Evolutionary conservation across 2,329 filamentous ascomycete species (phyloP).

Genomic region (Trichoderma sp.): DNA sequence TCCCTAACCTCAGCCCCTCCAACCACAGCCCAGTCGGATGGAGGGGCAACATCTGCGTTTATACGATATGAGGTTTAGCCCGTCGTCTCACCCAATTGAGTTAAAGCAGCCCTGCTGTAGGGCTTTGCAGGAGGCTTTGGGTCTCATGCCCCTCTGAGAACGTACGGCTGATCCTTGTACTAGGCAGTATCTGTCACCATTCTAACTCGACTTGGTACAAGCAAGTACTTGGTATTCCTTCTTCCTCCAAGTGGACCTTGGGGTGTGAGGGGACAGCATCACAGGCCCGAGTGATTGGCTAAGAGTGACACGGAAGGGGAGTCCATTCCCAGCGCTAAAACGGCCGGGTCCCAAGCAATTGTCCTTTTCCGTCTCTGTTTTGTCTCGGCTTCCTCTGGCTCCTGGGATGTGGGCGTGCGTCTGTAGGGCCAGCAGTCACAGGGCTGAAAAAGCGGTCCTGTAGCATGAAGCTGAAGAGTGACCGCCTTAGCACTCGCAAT

Average conservation of each 20-base stretch:
- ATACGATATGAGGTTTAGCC: not conserved
- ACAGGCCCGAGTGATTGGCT: not conserved
- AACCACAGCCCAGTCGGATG: not conserved
- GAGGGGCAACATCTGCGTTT: not conserved
- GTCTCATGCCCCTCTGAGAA: not conserved
- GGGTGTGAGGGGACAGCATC: conserved; percentile 1
- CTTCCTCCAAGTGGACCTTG: not conserved
- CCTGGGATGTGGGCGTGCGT: not conserved
- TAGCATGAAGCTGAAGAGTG: not conserved
- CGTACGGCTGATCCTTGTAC: not conserved
- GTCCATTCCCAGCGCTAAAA: not conserved
- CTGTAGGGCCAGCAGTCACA: conserved; percentile 5
- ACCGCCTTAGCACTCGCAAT: not conserved
- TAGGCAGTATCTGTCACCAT: not conserved
- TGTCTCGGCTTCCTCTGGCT: not conserved
- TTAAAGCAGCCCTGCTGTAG: conserved; percentile 17
- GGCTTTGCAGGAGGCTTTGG: conserved; percentile 3
- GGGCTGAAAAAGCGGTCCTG: conserved; percentile 1
- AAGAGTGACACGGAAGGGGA: not conserved
- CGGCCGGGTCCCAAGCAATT: not conserved
- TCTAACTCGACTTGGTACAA: not conserved
- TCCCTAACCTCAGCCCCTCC: not conserved
- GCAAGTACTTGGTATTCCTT: not conserved
- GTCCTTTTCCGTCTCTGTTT: not conserved
- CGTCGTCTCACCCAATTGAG: not conserved